Conservation (phyloP, 2,329 filamentous ascomycete species). For the Exutisphaerella laricina region DNA sequence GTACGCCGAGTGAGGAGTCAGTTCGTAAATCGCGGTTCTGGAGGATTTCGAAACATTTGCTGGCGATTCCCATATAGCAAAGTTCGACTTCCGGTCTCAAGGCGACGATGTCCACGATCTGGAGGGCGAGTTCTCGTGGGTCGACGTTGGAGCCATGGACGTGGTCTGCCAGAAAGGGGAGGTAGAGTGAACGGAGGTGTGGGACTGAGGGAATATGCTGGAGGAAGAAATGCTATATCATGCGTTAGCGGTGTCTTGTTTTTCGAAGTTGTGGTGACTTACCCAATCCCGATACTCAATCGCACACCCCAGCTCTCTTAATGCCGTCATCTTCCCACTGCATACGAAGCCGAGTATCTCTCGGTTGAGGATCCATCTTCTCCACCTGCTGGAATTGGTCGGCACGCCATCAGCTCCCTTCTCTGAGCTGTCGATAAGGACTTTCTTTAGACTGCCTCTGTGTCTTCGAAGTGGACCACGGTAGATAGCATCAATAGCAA, state of each 20-base stretch:
- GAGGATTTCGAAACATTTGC: slow-evolving; percentile 76
- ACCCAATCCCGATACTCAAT: slow-evolving; percentile 77
- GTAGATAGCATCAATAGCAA: slow-evolving; percentile 66
- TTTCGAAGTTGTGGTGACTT: slow-evolving; percentile 32
- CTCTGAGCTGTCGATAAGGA: slow-evolving; percentile 67
- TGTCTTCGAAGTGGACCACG: slow-evolving; percentile 65
- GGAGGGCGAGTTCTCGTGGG: slow-evolving; percentile 65
- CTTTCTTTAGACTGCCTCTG: slow-evolving; percentile 61
- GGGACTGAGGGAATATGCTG: slow-evolving; percentile 66
- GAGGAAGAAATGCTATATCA: slow-evolving; percentile 65
- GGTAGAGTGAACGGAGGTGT: slow-evolving; percentile 64
- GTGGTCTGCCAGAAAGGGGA: slow-evolving; percentile 62
- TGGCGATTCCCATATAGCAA: slow-evolving; percentile 69
- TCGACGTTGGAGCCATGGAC: slow-evolving; percentile 52
- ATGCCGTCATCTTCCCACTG: slow-evolving; percentile 65
- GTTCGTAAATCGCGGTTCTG: slow-evolving; percentile 49
- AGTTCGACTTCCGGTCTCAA: slow-evolving; percentile 70
- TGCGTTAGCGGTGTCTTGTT: slow-evolving; percentile 5
- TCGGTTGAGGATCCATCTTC: slow-evolving; percentile 64
- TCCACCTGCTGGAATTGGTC: slow-evolving; percentile 48
- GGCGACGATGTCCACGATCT: slow-evolving; percentile 72
- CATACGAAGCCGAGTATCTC: slow-evolving; percentile 69
- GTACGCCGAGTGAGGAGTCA: slow-evolving; percentile 40
- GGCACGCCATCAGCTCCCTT: slow-evolving; percentile 41
- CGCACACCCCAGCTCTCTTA: slow-evolving; percentile 66